Percentiles rank a stretch among this genome's conserved stretches.
These are phyloP conservation scores for Salix arbutifolia DNA, from an alignment of 345 rosid genomes.

Conservation along the genomic window DNA sequence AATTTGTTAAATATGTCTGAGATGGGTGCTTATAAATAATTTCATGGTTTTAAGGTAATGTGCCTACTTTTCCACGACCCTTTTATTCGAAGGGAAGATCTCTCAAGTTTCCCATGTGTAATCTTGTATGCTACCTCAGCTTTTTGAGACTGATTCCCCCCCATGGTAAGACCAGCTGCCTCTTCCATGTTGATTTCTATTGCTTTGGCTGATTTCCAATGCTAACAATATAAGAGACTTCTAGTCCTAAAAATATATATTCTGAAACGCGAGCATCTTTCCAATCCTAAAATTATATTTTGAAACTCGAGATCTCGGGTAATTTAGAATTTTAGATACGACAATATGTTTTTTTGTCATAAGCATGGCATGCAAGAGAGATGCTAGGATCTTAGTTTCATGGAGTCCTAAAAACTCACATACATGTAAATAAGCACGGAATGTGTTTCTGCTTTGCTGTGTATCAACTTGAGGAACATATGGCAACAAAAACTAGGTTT, in stretches of 20 bases:
- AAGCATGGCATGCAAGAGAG: background rate
- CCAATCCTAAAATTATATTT: background rate
- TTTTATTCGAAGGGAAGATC: background rate
- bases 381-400: background rate
- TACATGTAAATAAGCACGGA: background rate
- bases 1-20: no score
- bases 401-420: no score
- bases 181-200: slow-evolving; percentile 28
- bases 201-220: background rate
- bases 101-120: background rate
- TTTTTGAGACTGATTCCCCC: no score
- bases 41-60: background rate
- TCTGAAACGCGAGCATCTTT: no score
- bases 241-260: no score
- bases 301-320: background rate
- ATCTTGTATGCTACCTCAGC: background rate
- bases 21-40: no score
- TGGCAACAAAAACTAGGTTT: background rate
- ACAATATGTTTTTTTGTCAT: background rate
- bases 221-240: no score
- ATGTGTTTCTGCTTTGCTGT: no score
- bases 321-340: no score
- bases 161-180: slow-evolving; percentile 27
- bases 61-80: background rate
- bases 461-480: background rate